Evolutionary conservation across 2,329 filamentous ascomycete genomes (phyloP).

Genomic region (Neonectria sp.): DNA sequence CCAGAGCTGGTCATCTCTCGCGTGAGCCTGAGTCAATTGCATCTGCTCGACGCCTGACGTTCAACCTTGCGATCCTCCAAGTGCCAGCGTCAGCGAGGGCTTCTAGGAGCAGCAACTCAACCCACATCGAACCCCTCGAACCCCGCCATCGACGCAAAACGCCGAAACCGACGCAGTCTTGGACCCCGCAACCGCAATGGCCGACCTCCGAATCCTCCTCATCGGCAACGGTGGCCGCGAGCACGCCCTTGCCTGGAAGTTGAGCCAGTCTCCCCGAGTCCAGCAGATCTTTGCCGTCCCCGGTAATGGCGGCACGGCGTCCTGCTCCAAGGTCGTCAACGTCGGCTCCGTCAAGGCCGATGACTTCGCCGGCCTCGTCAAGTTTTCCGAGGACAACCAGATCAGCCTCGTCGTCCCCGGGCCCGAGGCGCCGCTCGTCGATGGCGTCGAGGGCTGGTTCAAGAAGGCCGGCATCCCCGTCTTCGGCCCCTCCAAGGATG

Average conservation of each 20-base stretch:
- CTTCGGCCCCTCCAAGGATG: conserved; percentile 89
- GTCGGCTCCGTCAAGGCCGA: conserved; percentile 77
- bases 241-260: conserved; percentile 95
- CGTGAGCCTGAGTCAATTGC: conserved; percentile 38
- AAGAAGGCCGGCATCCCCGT: conserved; percentile 79
- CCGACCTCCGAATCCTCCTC: conserved; percentile 79
- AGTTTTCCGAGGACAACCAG: conserved; percentile 79
- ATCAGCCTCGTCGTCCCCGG: conserved; percentile 91
- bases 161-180: conserved; percentile 10
- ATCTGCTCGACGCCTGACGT: conserved; percentile 1
- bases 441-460: conserved; percentile 90
- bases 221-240: conserved; percentile 96
- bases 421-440: conserved; percentile 93
- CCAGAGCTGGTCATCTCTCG: conserved; percentile 41
- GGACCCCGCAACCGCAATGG: conserved; percentile 41
- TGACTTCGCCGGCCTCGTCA: conserved; percentile 84
- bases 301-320: conserved; percentile 90
- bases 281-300: conserved; percentile 80
- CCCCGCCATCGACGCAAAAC: conserved; percentile 22
- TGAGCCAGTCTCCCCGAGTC: conserved; percentile 85
- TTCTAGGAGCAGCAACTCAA: conserved; percentile 25
- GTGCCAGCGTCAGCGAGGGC: conserved; percentile 3
- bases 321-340: conserved; percentile 81
- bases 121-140: conserved; percentile 13
- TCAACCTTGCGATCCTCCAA: neutral